Evolutionary conservation across 148 eudicot species (phyloP), one percentile per base, ranked within the genome.

Genomic region (Nyssa sinensis): DNA sequence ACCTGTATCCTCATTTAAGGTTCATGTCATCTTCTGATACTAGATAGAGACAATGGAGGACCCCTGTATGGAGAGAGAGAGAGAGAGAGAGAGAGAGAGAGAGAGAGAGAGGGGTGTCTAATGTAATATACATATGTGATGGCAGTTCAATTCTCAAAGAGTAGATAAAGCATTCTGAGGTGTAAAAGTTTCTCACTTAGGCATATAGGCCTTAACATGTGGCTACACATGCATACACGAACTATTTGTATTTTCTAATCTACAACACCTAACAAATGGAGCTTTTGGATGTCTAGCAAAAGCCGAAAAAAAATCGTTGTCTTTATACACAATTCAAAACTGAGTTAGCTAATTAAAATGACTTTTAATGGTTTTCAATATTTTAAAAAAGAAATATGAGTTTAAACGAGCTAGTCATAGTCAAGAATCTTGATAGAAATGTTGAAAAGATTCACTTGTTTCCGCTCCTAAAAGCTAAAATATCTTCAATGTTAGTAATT

Each of bases 11-110:
- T 71, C 71, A 77, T 71, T 77, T 65, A 72, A 66, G 66, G 55
- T 71, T 64, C 41, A 37, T 80, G 83, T 75, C 79, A 47, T 70
- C 16, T 80, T 71, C 64, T 62, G 78, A 47, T 68, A 68, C 27
- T 58, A 57, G 55, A 66, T 12, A 25, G 9, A 55, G 49, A 74
- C 71, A 32, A 32, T 21, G 16, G 55, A 74, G 77, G 71, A 60
- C 63, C 64, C 23, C 24, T 17, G 19, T 17, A n/a, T 55, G 19
- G 5, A n/a, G 23, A 55, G 5, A 55, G 1, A 21, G 5, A 19
- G 24, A 1, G 59, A 1, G 59, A 2, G 9, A 0, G 23, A 19
- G 59, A 49, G 57, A 62, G 35, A 5, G 41, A 19, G 41, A 64
- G 67, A 64, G 67, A 64, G 37, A 64, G 9, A 57, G 3, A 55